Conservation (phyloP, 139 green algal genomes). For the Chlorella sorokiniana region DNA sequence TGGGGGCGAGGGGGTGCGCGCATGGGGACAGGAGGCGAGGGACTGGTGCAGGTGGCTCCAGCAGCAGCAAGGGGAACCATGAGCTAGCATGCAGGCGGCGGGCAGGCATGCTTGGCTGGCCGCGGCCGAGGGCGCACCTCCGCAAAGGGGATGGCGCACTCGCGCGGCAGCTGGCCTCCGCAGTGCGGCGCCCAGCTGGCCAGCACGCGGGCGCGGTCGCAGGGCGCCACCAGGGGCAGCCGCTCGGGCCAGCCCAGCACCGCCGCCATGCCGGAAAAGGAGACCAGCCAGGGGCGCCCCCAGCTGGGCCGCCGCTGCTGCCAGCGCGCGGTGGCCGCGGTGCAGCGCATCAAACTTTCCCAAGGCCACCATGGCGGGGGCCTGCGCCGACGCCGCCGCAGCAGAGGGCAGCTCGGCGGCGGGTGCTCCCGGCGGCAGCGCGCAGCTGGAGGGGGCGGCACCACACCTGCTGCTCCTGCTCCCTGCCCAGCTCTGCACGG, state of each 20-base stretch:
- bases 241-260: conserved; percentile 77
- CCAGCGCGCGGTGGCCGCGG: conserved; percentile 79
- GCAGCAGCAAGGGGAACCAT: too few relatives aligned
- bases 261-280: conserved; percentile 85
- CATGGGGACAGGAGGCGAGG: too few relatives aligned
- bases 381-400: background rate
- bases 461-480: background rate
- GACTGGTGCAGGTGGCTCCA: background rate
- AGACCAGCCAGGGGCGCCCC: conserved; percentile 74
- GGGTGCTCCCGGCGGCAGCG: background rate
- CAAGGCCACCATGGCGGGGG: conserved; percentile 71
- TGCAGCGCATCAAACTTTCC: conserved; percentile 97
- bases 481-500: too few relatives aligned
- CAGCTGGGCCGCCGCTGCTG: conserved; percentile 48
- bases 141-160: conserved; percentile 83
- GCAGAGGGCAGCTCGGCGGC: too few relatives aligned
- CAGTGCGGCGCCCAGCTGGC: conserved; percentile 62
- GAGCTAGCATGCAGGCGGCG: too few relatives aligned
- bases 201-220: conserved; percentile 77
- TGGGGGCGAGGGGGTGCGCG: too few relatives aligned
- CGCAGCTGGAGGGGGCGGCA: background rate
- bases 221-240: conserved; percentile 75
- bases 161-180: conserved; percentile 48
- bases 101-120: too few relatives aligned
- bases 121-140: conserved; percentile 66